Percentiles rank a stretch among this genome's conserved stretches.
Evolutionary conservation across 2,329 filamentous ascomycete genomes (phyloP).

Genomic region (Colletotrichum noveboracense): DNA sequence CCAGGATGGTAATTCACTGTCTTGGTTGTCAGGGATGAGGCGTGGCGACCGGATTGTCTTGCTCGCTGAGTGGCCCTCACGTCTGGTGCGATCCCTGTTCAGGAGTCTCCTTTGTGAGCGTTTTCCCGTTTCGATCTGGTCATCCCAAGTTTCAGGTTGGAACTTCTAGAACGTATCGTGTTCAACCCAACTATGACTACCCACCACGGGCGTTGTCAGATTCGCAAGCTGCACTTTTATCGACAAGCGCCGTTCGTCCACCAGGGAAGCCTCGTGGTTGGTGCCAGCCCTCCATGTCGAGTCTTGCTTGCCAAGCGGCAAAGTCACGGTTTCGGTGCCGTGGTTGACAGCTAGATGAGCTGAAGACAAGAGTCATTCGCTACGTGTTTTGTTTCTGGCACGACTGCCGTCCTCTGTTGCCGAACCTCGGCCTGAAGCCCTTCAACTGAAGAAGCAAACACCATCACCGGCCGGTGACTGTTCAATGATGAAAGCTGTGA

Average conservation of each 20-base stretch:
- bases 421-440: not conserved
- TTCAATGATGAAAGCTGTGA: not conserved
- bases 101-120: not conserved
- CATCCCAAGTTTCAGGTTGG: constrained; percentile 19
- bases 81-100: not conserved
- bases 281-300: not conserved
- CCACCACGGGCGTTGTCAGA: constrained; percentile 7
- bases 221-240: constrained; percentile 19
- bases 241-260: not conserved
- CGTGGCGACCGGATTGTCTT: not conserved
- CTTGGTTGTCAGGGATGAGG: not conserved
- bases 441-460: not conserved
- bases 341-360: not conserved
- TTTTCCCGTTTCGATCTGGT: constrained; percentile 4
- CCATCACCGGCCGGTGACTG: not conserved
- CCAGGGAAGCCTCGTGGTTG: not conserved
- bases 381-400: not conserved
- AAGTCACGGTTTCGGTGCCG: not conserved
- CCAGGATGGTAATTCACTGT: not conserved
- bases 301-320: not conserved
- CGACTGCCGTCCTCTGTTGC: not conserved
- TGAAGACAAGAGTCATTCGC: not conserved
- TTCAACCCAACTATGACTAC: constrained; percentile 13
- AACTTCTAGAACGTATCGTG: constrained; percentile 15
- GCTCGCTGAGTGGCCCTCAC: not conserved